Evolutionary conservation across 2,329 filamentous ascomycete genomes (phyloP).

Genomic region (Escovopsis weberi): DNA sequence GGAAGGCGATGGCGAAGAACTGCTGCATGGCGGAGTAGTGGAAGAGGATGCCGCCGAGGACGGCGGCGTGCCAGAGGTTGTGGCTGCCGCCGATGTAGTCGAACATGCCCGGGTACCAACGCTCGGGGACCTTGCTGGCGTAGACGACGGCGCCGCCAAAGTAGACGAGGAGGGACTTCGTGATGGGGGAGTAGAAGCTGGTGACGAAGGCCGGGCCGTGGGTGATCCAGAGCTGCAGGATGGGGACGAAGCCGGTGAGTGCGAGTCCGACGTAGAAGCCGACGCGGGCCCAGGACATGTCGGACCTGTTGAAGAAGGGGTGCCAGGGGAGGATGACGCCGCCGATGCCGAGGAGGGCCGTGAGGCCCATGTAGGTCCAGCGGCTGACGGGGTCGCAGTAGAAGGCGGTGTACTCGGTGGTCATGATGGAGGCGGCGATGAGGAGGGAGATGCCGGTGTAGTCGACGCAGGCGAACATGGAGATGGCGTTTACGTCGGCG

Average conservation of each 20-base stretch:
- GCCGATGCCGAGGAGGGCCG: slow-evolving; percentile 65
- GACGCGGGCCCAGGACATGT: slow-evolving; percentile 89
- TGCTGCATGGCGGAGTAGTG: slow-evolving; percentile 94
- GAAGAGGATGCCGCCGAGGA: slow-evolving; percentile 90
- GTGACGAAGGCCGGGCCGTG: slow-evolving; percentile 69
- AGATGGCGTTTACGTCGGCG: slow-evolving; percentile 75
- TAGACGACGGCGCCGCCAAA: slow-evolving; percentile 74
- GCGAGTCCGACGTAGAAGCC: slow-evolving; percentile 82
- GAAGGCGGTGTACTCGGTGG: slow-evolving; percentile 95
- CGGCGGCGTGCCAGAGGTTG: slow-evolving; percentile 94
- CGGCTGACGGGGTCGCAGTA: slow-evolving; percentile 88
- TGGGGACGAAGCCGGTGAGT: slow-evolving; percentile 75
- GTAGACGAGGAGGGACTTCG: slow-evolving; percentile 79
- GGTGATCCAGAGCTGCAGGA: slow-evolving; percentile 67
- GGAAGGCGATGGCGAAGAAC: slow-evolving; percentile 71
- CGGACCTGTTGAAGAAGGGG: slow-evolving; percentile 78
- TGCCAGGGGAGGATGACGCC: slow-evolving; percentile 94
- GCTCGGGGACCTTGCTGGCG: slow-evolving; percentile 80
- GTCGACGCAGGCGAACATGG: slow-evolving; percentile 93
- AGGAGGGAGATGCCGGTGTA: slow-evolving; percentile 95
- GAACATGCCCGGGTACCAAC: slow-evolving; percentile 84
- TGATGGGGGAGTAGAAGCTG: slow-evolving; percentile 77
- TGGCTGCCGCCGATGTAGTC: slow-evolving; percentile 93
- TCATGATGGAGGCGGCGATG: slow-evolving; percentile 93
- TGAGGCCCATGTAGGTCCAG: slow-evolving; percentile 73